Evolutionary conservation across 1,284 basidiomycete species (phyloP).

Genomic region (Hortiboletus rubellus): DNA sequence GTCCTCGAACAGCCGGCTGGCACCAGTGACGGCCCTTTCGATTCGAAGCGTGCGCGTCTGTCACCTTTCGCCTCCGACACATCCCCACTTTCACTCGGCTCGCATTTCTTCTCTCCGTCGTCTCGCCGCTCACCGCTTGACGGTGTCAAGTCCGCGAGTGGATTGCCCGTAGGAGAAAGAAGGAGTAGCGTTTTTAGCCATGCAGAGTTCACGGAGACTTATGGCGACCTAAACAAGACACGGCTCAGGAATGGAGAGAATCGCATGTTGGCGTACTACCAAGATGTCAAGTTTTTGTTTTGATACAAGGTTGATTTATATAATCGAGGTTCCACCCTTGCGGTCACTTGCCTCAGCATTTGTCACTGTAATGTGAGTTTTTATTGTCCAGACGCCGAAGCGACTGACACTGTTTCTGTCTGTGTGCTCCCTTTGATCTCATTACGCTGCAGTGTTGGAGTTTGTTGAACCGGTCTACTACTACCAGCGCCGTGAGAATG

Average conservation of each 20-base stretch:
- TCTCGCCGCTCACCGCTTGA: conserved; percentile 63
- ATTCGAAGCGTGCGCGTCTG: conserved; percentile 38
- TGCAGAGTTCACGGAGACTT: conserved; percentile 80
- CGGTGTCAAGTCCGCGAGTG: conserved; percentile 69
- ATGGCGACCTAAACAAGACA: conserved; percentile 71
- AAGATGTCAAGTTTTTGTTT: conserved; percentile 87
- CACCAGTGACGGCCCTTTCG: conserved; percentile 22
- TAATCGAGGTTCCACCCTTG: not conserved
- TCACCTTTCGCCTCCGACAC: conserved; percentile 48
- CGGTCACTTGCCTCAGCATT: not conserved
- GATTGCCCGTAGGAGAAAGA: conserved; percentile 75
- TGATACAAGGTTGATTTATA: conserved; percentile 31
- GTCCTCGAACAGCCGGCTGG: conserved; percentile 61
- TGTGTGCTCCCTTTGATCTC: not conserved
- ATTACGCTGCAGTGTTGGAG: not conserved
- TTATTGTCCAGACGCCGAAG: not conserved
- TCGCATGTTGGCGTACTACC: conserved; percentile 84
- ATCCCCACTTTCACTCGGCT: conserved; percentile 54
- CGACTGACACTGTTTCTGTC: not conserved
- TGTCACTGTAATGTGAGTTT: not conserved
- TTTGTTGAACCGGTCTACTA: too few species aligned
- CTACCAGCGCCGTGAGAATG: too few species aligned
- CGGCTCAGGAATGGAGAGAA: conserved; percentile 78
- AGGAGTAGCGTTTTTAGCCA: conserved; percentile 84
- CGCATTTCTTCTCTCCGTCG: conserved; percentile 66